Percentiles rank a stretch among this genome's conserved stretches.
Evolutionary conservation across 192 early-diverging fungal genomes (phyloP).

Genomic region (Funneliformis mosseae): DNA sequence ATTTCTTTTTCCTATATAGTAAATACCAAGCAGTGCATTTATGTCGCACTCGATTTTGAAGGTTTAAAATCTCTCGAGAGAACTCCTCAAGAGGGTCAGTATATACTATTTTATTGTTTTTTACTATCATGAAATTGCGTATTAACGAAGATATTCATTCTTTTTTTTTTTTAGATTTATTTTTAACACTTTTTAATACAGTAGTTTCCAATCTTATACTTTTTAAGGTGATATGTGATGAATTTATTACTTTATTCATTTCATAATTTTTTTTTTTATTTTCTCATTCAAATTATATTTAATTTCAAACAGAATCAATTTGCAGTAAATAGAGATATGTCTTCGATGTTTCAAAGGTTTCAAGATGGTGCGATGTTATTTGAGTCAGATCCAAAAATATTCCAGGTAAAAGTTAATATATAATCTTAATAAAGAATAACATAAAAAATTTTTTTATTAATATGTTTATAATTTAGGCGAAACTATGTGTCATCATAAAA

Average conservation of each 20-base stretch:
- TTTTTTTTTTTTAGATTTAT: not conserved
- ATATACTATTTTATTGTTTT: not conserved
- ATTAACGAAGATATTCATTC: not conserved
- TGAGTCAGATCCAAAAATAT: slow-evolving; percentile 16
- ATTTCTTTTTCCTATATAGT: not conserved
- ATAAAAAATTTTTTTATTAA: not conserved
- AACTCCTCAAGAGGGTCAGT: slow-evolving; percentile 31
- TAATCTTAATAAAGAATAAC: not conserved
- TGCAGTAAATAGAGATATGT: slow-evolving; percentile 33
- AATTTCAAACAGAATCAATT: slow-evolving; percentile 23
- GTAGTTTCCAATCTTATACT: slow-evolving; percentile 15
- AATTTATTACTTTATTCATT: not conserved
- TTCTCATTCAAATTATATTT: not conserved
- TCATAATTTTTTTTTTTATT: not conserved
- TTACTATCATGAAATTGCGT: no score
- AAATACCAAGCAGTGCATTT: slow-evolving; percentile 3
- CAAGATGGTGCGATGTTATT: slow-evolving; percentile 26
- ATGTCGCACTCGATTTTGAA: slow-evolving; percentile 36
- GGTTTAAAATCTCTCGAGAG: slow-evolving; percentile 26
- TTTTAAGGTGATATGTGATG: no score
- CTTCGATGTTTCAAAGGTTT: slow-evolving; percentile 36
- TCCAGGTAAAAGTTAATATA: slow-evolving; percentile 5
- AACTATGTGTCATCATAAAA: slow-evolving; percentile 28
- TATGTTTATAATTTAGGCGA: not conserved
- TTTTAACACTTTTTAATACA: slow-evolving; percentile 17